Conservation (phyloP, 305 asterid species). For the Plantago lanceolata region DNA sequence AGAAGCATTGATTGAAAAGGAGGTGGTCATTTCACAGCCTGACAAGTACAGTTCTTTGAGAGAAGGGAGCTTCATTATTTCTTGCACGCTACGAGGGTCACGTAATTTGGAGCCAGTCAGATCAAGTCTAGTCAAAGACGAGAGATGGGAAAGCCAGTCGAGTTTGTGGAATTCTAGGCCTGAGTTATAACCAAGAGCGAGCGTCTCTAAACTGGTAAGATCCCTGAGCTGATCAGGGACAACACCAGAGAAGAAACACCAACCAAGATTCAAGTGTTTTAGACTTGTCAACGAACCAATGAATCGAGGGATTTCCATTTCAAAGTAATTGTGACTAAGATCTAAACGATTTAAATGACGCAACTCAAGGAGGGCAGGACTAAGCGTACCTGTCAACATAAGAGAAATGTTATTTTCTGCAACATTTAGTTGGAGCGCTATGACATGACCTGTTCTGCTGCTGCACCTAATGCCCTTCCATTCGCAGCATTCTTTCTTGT, state of each 20-base stretch:
- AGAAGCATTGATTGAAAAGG: constrained; percentile 16
- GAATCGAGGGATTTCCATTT: constrained; percentile 23
- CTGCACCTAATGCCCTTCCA: constrained; percentile 29
- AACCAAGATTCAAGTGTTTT: constrained; percentile 17
- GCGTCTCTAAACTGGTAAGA: constrained; percentile 28
- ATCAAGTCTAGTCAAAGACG: constrained; percentile 22
- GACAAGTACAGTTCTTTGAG: constrained; percentile 13
- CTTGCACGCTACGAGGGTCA: constrained; percentile 19
- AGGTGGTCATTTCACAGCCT: neutral
- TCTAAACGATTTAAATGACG: constrained; percentile 20
- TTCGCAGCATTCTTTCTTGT: constrained; percentile 27
- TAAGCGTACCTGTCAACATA: constrained; percentile 17
- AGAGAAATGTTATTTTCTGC: neutral
- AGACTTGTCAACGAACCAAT: constrained; percentile 26
- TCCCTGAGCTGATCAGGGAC: constrained; percentile 32
- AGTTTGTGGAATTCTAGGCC: constrained; percentile 15
- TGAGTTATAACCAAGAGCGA: constrained; percentile 15
- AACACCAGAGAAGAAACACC: constrained; percentile 8
- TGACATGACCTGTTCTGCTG: constrained; percentile 29
- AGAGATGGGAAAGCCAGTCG: constrained; percentile 27
- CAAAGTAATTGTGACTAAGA: constrained; percentile 21
- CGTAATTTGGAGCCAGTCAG: constrained; percentile 5
- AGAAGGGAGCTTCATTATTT: constrained; percentile 21
- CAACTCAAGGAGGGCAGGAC: constrained; percentile 9
- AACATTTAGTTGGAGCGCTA: constrained; percentile 5